A percentile compares a stretch with the other conserved stretches of the same genome.
These are phyloP conservation scores for Bonnemaisonia californica DNA, from an alignment of 31 red algal genomes.

Conservation along the genomic window DNA sequence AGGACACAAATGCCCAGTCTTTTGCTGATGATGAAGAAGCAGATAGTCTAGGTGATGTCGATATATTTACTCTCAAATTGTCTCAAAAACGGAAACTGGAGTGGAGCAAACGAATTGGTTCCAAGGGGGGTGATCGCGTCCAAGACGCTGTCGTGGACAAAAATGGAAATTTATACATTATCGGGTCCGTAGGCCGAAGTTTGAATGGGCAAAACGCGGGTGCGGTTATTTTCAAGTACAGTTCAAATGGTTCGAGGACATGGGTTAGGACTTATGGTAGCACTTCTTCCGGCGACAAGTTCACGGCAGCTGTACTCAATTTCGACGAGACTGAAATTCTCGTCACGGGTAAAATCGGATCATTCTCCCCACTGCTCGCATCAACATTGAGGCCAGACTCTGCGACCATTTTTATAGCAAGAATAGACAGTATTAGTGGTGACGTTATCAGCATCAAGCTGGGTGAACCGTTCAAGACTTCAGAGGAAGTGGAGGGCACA, in stretches of 20 bases:
- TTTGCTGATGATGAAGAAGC: conserved; percentile 15
- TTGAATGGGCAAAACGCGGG: not conserved
- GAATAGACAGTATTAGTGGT: not conserved
- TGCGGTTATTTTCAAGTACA: conserved; percentile 19
- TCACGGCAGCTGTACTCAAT: not conserved
- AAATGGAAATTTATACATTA: conserved; percentile 14
- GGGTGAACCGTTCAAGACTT: not conserved
- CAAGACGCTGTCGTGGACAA: not conserved
- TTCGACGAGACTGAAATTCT: conserved; percentile 10
- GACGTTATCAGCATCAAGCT: not conserved
- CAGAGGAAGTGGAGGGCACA: not conserved
- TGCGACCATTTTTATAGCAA: not conserved
- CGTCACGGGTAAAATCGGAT: conserved; percentile 13
- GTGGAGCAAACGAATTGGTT: conserved; percentile 23
- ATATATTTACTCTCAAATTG: conserved; percentile 20
- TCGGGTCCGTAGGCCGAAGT: not conserved
- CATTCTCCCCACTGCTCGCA: not conserved
- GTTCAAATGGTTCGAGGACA: not conserved
- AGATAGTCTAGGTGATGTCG: conserved; percentile 14
- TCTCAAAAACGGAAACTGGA: not conserved
- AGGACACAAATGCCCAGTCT: not conserved
- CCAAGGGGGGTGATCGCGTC: not conserved
- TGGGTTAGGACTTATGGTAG: conserved; percentile 32
- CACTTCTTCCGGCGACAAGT: not conserved
- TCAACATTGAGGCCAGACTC: not conserved